Conservation (phyloP, 345 rosid genomes). For the Salix purpurea region DNA sequence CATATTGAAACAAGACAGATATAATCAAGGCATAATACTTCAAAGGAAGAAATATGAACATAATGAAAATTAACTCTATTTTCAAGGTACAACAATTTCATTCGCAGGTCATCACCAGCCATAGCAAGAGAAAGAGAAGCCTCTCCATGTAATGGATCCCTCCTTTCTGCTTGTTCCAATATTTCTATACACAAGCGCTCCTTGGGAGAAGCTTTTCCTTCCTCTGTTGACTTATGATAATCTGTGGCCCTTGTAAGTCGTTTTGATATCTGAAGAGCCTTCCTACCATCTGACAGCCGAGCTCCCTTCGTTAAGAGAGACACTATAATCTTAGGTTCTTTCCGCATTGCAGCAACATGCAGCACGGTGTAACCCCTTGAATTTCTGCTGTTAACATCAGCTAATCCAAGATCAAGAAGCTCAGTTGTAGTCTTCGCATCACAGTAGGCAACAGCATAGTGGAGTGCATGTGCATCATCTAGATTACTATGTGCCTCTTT, state of each 20-base stretch:
- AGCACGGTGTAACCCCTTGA: slow-evolving; percentile 68
- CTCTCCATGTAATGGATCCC: slow-evolving; percentile 56
- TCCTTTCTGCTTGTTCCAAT: slow-evolving; percentile 63
- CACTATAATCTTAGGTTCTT: slow-evolving; percentile 70
- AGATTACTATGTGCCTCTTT: slow-evolving; percentile 61
- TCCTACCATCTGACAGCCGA: slow-evolving; percentile 64
- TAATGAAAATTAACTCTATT: slow-evolving; percentile 53
- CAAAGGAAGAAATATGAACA: slow-evolving; percentile 1
- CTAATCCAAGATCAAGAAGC: slow-evolving; percentile 67
- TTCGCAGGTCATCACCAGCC: slow-evolving; percentile 69
- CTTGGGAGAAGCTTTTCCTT: slow-evolving; percentile 54
- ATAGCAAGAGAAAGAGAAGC: slow-evolving; percentile 57
- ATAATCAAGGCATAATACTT: neutral
- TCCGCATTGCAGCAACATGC: slow-evolving; percentile 75
- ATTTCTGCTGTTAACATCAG: slow-evolving; percentile 58
- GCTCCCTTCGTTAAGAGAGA: slow-evolving; percentile 80
- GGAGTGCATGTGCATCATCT: slow-evolving; percentile 70
- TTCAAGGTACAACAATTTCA: slow-evolving; percentile 68
- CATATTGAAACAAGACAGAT: too few species aligned
- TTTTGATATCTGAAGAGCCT: slow-evolving; percentile 65
- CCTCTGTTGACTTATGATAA: slow-evolving; percentile 43
- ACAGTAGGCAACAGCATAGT: slow-evolving; percentile 76
- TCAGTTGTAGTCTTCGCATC: slow-evolving; percentile 69
- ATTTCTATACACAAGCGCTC: slow-evolving; percentile 75
- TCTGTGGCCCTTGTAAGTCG: slow-evolving; percentile 56